Evolutionary conservation across 2,329 filamentous ascomycete genomes (phyloP), one percentile per base, ranked within the genome.

Genomic region (Fusarium sp.): DNA sequence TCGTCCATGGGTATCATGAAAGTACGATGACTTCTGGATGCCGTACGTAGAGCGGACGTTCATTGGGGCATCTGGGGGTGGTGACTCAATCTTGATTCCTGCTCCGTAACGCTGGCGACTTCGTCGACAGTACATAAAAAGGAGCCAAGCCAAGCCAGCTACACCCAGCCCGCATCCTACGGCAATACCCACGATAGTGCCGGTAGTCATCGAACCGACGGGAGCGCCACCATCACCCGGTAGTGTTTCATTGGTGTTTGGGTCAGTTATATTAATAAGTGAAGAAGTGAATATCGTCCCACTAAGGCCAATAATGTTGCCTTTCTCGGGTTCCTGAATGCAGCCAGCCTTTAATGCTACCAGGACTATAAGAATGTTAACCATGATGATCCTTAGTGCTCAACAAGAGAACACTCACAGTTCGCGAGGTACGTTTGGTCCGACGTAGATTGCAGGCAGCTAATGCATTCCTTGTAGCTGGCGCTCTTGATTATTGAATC

Each of bases 161-260:
- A 89, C 76, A 4, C 85, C 75, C 0, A 87, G 78, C 0, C 81
- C 81, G 12, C 82, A 84, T 18, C 85, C 87, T 1, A 89, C 77
- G 1, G 82, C 83, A 50, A 90, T 89, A 24, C 88, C 88, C 0
- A 86, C 85, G 22, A 89, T 86, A n/a, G 85, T 85, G 5, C 85
- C 85, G 0, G 83, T 83, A 0, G 85, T 83, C 76, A 89, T 83
- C 15, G 74, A 74, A 8, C 72, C 71, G 3, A 72, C 68, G 0
- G 71, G 59, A 0, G 73, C 78, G 7, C 76, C 69, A 0, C 71
- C 78, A 5, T 78, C 78, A 1, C 80, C 78, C 0, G 76, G 75
- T 3, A 78, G 71, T 0, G 73, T 67, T 0, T 79, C 53, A 7
- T 78, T 72, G 6, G 80, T 82, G 7, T 76, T 66, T 0, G 80